Evolutionary conservation across 331 rosid species (phyloP).

Genomic region (Rosa hybrid): DNA sequence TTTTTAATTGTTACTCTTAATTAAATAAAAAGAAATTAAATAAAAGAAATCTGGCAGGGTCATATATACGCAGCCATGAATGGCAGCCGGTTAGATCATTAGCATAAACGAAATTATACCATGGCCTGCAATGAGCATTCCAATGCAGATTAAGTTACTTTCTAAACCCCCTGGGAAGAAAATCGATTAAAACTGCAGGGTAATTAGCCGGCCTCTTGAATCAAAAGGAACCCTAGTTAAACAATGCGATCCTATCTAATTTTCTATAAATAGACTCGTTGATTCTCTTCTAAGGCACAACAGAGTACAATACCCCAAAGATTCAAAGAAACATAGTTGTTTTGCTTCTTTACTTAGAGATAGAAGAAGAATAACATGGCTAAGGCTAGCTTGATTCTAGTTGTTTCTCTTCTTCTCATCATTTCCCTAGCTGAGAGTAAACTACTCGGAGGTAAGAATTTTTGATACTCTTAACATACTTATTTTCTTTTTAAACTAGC

Average conservation of each 20-base stretch:
- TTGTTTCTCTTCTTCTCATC: not conserved
- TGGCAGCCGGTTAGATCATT: not conserved
- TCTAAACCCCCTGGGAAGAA: too few relatives aligned
- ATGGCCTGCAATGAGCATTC: not conserved
- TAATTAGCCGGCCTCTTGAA: not conserved
- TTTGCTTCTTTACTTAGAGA: not conserved
- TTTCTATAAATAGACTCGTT: too few relatives aligned
- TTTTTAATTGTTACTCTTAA: too few relatives aligned
- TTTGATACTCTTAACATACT: not conserved
- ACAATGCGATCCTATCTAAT: not conserved
- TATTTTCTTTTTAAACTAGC: not conserved
- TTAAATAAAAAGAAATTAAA: too few relatives aligned
- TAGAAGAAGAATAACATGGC: not conserved
- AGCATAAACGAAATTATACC: not conserved
- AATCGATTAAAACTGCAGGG: too few relatives aligned
- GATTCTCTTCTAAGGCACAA: not conserved
- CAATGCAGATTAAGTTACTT: not conserved
- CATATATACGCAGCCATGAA: too few relatives aligned
- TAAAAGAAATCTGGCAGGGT: too few relatives aligned
- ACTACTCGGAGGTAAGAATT: not conserved
- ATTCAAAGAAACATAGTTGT: not conserved
- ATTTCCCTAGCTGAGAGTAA: slow-evolving; percentile 11
- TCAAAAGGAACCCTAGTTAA: too few relatives aligned
- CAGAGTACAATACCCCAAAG: not conserved
- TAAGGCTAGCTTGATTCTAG: not conserved